These are phyloP conservation scores for Calocera cornea DNA, from an alignment of 768 basidiomycete genomes.

Conservation along the genomic window DNA sequence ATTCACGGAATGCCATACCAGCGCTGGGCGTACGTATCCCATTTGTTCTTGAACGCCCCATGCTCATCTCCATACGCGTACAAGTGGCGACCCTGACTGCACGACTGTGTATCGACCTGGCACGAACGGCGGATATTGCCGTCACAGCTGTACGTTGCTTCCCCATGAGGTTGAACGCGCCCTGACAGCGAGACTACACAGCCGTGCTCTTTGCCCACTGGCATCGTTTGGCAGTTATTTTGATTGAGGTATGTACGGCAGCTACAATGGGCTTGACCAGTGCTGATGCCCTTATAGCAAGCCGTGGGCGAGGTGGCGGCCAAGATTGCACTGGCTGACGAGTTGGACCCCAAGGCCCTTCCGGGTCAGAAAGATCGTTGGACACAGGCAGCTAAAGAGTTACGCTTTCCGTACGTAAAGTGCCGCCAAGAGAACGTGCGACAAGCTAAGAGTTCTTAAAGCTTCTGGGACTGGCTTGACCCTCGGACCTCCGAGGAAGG, in stretches of 20 bases:
- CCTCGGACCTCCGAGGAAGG: neutral
- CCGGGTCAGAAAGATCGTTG: slow-evolving; percentile 1
- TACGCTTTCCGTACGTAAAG: slow-evolving; percentile 6
- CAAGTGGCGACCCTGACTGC: neutral
- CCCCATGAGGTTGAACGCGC: neutral
- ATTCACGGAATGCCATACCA: slow-evolving; percentile 7
- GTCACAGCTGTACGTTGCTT: neutral
- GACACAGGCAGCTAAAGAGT: slow-evolving; percentile 6
- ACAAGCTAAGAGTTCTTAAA: neutral
- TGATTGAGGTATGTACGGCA: slow-evolving; percentile 1
- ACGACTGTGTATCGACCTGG: neutral
- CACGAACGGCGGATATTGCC: neutral
- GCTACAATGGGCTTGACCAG: neutral
- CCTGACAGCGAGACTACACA: neutral
- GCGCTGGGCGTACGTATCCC: slow-evolving; percentile 4
- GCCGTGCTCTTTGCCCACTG: neutral
- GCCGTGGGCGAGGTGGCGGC: neutral
- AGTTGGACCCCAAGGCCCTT: slow-evolving; percentile 3
- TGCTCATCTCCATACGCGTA: neutral
- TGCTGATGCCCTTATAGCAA: neutral
- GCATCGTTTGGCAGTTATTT: slow-evolving; percentile 3
- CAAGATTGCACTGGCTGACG: slow-evolving; percentile 2
- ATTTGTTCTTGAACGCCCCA: neutral
- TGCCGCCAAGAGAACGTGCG: neutral
- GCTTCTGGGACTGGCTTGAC: slow-evolving; percentile 7